Base-by-base conservation (phyloP, 352 stramenopile genomes). In the Phytophthora multivora region DNA sequence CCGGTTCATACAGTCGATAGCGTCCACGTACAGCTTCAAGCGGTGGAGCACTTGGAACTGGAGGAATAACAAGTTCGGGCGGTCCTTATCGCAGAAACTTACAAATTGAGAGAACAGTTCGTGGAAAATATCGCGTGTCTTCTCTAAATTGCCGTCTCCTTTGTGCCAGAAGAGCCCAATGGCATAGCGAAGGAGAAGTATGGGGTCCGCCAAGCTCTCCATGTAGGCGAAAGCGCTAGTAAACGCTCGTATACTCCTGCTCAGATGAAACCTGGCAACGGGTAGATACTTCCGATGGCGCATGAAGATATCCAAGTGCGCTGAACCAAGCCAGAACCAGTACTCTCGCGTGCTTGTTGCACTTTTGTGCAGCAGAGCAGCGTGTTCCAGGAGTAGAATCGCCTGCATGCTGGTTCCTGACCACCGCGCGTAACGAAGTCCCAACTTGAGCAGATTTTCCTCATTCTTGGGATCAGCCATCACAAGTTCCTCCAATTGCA, bases 401-500 rank as follows among this genome's bases (percentile, higher is more conserved):
- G 73, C 80, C 0, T 75, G 54, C 0, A 89, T 52, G 55, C 83
- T 90, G 18, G 83, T 87, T 0, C 65, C 65, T 1, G 77, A 67
- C 65, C 62, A 88, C 7, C 68, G 69, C 28, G 83, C 75, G 38
- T 91, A 91, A 7, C 80, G 75, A 15, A 89, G 25, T 1, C 80
- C 80, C 5, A 91, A 75, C 45, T 86, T 87, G 1, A 88, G 61
- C 13, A 90, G 52, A 13, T 75, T 68, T n/a, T 53, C 58, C 26
- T 72, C 79, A 16, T 80, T 77, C 12, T 66, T 49, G 0, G 71
- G 69, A 23, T 85, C 65, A 9, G 72, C 39, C 5, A 91, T 56
- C 8, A 91, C 72, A 2, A 80, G 59, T 15, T 91, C 80, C 63
- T 91, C 83, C 18, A 89, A 68, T 35, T 90, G 80, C 4, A 91